phyloP scores from a whole-genome alignment of 2,329 filamentous ascomycete species.

The Beauveria medogensis region DNA sequence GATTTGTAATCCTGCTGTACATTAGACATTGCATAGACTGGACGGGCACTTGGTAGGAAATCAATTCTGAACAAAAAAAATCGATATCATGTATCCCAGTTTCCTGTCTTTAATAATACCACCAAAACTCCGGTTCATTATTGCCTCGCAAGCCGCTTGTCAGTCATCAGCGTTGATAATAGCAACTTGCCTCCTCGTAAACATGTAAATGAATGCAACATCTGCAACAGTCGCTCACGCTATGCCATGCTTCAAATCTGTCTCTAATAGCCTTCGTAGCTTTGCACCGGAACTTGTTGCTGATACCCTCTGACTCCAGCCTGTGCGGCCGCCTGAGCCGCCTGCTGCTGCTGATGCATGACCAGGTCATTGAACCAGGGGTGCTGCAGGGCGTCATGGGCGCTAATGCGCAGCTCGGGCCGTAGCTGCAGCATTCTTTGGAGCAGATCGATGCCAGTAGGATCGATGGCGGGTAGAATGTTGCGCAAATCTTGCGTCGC shows the following conservation, averaged over 20 bases:
- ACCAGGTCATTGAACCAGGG: conserved; percentile 82
- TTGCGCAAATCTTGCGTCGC: conserved; percentile 81
- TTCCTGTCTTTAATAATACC: conserved; percentile 2
- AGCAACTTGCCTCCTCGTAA: background rate
- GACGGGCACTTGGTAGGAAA: background rate
- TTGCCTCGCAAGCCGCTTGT: background rate
- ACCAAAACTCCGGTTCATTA: conserved; percentile 9
- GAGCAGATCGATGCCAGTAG: conserved; percentile 76
- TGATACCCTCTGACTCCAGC: conserved; percentile 27
- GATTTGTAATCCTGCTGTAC: background rate
- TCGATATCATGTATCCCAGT: conserved; percentile 2
- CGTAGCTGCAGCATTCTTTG: conserved; percentile 86
- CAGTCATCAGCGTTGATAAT: background rate
- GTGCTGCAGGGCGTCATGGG: conserved; percentile 77
- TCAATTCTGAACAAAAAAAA: background rate
- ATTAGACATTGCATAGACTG: background rate
- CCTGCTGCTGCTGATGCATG: conserved; percentile 44
- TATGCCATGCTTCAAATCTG: background rate
- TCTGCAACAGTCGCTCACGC: background rate
- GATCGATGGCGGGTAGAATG: conserved; percentile 86
- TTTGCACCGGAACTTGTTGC: conserved; percentile 31
- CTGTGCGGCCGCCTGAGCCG: conserved; percentile 25
- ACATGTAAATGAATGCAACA: conserved; percentile 1
- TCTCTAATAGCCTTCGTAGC: conserved; percentile 28
- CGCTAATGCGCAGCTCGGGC: conserved; percentile 85